Conservation (phyloP, 495 filamentous ascomycete species). For the Xylaria castorea region DNA sequence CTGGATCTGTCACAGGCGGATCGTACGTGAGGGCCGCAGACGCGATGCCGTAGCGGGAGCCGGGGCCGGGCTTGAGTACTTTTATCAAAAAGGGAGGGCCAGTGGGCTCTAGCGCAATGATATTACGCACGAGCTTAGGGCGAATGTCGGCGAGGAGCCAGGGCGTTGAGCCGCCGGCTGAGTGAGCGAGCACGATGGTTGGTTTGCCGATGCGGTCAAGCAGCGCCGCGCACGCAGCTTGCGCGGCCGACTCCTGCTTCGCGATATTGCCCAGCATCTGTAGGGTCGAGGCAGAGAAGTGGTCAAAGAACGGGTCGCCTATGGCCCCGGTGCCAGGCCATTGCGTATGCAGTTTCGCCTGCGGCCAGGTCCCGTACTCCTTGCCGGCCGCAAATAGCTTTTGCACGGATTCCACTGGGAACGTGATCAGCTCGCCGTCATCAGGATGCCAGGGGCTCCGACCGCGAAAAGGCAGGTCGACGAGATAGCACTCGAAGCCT, state of each 20-base stretch:
- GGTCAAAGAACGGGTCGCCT: conserved; percentile 60
- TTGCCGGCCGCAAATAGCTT: conserved; percentile 48
- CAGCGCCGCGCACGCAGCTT: conserved; percentile 52
- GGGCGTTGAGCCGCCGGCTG: conserved; percentile 57
- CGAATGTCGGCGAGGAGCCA: conserved; percentile 58
- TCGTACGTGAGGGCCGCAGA: conserved; percentile 58
- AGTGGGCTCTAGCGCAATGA: conserved; percentile 61
- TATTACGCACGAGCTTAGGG: conserved; percentile 53
- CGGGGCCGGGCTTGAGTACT: conserved; percentile 32
- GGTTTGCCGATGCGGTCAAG: conserved; percentile 56
- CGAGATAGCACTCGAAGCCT: conserved; percentile 55
- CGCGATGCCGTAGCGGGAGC: conserved; percentile 53
- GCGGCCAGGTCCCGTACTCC: conserved; percentile 49
- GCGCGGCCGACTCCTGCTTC: conserved; percentile 51
- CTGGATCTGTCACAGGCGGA: conserved; percentile 44
- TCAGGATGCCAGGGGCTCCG: conserved; percentile 39
- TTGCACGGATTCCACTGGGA: conserved; percentile 39
- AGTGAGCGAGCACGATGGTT: conserved; percentile 58
- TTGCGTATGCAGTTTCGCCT: conserved; percentile 58
- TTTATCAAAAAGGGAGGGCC: conserved; percentile 58
- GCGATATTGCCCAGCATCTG: conserved; percentile 47
- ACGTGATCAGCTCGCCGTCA: conserved; percentile 32
- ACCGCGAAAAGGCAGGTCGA: conserved; percentile 52
- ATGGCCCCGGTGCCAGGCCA: conserved; percentile 58
- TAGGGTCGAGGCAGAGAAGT: conserved; percentile 54